These are phyloP conservation scores for Meredithiella fracta DNA, from an alignment of 2,329 filamentous ascomycete genomes.

Conservation along the genomic window DNA sequence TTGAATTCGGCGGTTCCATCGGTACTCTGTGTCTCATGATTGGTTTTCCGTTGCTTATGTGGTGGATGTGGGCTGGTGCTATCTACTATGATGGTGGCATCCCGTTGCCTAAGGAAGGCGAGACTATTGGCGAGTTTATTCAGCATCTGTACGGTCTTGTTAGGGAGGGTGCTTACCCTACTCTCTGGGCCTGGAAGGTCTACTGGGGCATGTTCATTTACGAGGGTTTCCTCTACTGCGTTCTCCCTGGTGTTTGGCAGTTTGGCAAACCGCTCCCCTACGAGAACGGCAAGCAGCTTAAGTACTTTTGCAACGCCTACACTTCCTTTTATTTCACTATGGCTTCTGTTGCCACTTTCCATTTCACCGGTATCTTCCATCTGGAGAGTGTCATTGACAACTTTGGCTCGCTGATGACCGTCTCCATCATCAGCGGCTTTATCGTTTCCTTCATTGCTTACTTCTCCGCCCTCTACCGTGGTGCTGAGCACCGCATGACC, in stretches of 20 bases:
- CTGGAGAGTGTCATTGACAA: conserved; percentile 88
- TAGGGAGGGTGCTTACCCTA: conserved; percentile 74
- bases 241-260: conserved; percentile 71
- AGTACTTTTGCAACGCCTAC: conserved; percentile 88
- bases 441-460: conserved; percentile 72
- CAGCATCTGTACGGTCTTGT: conserved; percentile 54
- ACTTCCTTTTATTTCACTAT: conserved; percentile 80
- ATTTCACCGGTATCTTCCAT: conserved; percentile 71
- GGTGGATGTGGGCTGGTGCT: conserved; percentile 97
- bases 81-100: conserved; percentile 80
- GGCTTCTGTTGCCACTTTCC: conserved; percentile 49
- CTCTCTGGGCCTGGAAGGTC: conserved; percentile 67
- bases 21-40: conserved; percentile 77
- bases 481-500: conserved; percentile 83
- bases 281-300: conserved; percentile 66
- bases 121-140: conserved; percentile 56
- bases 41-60: conserved; percentile 88
- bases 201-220: conserved; percentile 91
- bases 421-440: conserved; percentile 83
- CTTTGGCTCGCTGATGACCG: conserved; percentile 82
- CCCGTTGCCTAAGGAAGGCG: conserved; percentile 46
- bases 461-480: conserved; percentile 63
- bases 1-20: conserved; percentile 78
- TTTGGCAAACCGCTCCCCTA: conserved; percentile 80
- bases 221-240: conserved; percentile 67